A percentile compares a stretch with the other conserved stretches of the same genome.
Conservation (phyloP, 1,284 basidiomycete genomes). For the Gymnopus androsaceus region DNA sequence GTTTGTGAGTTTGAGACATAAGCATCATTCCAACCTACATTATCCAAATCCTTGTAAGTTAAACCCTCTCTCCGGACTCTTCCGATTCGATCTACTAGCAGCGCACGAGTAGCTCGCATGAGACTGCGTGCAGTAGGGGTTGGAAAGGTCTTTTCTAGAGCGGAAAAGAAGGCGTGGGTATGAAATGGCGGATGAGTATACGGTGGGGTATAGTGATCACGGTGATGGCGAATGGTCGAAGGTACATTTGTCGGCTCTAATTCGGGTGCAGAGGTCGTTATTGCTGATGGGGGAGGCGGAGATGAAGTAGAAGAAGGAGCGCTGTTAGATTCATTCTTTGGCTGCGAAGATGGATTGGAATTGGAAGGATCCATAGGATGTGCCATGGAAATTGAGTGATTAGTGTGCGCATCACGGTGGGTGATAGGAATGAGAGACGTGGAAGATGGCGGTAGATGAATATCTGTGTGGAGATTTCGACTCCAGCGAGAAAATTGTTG, state of each 20-base stretch:
- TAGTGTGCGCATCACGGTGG: constrained; percentile 26
- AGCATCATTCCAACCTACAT: constrained; percentile 57
- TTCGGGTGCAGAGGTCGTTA: background rate
- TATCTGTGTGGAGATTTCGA: constrained; percentile 23
- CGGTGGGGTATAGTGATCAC: constrained; percentile 19
- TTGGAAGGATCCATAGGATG: constrained; percentile 31
- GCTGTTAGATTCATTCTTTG: background rate
- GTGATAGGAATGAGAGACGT: constrained; percentile 16
- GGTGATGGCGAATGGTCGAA: background rate
- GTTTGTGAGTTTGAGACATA: background rate
- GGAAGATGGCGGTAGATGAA: constrained; percentile 15
- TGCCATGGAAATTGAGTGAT: constrained; percentile 26
- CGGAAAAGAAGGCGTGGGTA: constrained; percentile 65
- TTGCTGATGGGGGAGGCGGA: constrained; percentile 3
- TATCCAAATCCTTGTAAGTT: constrained; percentile 86
- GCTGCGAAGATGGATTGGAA: constrained; percentile 13
- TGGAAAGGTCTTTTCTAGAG: constrained; percentile 71
- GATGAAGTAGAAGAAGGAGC: constrained; percentile 12
- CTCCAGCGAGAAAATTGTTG: constrained; percentile 28
- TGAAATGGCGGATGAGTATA: constrained; percentile 59
- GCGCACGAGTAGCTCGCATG: constrained; percentile 84
- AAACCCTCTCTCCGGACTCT: constrained; percentile 75
- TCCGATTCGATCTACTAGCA: constrained; percentile 80
- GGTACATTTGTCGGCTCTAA: constrained; percentile 1
- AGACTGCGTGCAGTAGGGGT: constrained; percentile 70